Evolutionary conservation across 164 flowering plant genomes (phyloP).

Genomic region (Nelumbo lutea): DNA sequence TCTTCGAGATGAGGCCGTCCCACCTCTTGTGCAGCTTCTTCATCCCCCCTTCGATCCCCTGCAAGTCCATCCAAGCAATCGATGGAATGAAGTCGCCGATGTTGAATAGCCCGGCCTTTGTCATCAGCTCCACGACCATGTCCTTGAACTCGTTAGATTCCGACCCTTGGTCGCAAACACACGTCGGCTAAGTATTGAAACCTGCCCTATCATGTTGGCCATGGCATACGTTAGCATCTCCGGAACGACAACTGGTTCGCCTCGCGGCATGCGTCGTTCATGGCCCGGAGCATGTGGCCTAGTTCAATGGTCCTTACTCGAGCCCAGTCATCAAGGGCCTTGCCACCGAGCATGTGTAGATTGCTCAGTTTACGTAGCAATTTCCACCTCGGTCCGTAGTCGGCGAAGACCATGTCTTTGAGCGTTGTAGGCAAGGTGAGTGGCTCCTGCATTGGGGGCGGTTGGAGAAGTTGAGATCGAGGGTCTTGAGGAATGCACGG

Average conservation of each 20-base stretch:
- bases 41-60: slow-evolving; percentile 38
- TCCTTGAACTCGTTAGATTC: slow-evolving; percentile 44
- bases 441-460: slow-evolving; percentile 18
- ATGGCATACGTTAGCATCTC: slow-evolving; percentile 33
- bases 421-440: slow-evolving; percentile 9
- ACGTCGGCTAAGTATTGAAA: slow-evolving; percentile 33
- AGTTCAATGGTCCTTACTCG: slow-evolving; percentile 23
- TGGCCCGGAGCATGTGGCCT: slow-evolving; percentile 31
- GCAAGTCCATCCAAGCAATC: slow-evolving; percentile 42
- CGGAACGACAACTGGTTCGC: slow-evolving; percentile 27
- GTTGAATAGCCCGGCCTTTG: slow-evolving; percentile 32
- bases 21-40: slow-evolving; percentile 33
- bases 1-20: slow-evolving; percentile 24
- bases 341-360: slow-evolving; percentile 37
- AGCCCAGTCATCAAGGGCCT: slow-evolving; percentile 33
- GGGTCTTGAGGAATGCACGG: slow-evolving; percentile 15
- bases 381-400: slow-evolving; percentile 37
- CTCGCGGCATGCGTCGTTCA: slow-evolving; percentile 19
- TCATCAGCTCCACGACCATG: slow-evolving; percentile 53
- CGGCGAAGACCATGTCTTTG: slow-evolving; percentile 31
- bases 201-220: slow-evolving; percentile 44
- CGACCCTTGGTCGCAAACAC: slow-evolving; percentile 30
- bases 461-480: slow-evolving; percentile 15
- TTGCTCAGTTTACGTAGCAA: slow-evolving; percentile 29
- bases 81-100: slow-evolving; percentile 49